A percentile compares a stretch with the other conserved stretches of the same genome.
Conservation (phyloP, 108 stramenopile genomes). For the Stephanodiscus minutulus region DNA sequence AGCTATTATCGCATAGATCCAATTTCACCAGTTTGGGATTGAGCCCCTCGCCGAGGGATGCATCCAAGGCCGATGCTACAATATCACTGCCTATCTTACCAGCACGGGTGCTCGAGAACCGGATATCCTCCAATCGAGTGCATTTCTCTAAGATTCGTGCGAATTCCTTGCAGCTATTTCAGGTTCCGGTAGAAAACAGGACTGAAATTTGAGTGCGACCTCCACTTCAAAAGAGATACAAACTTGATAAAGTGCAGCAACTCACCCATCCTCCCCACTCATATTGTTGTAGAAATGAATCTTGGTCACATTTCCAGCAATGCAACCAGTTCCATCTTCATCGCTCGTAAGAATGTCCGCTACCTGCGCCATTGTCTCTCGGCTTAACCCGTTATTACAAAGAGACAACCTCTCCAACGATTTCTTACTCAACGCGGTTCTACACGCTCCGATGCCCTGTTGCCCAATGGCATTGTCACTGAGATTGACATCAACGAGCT, state of each 20-base stretch:
- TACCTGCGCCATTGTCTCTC: slow-evolving; percentile 45
- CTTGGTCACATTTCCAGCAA: slow-evolving; percentile 46
- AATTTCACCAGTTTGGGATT: slow-evolving; percentile 41
- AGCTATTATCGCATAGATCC: slow-evolving; percentile 54
- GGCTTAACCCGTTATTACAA: slow-evolving; percentile 52
- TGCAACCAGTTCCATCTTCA: slow-evolving; percentile 43
- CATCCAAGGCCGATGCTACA: slow-evolving; percentile 48
- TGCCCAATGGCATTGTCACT: slow-evolving; percentile 60
- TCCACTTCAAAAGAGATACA: neutral
- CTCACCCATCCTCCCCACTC: slow-evolving; percentile 57
- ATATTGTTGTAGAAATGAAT: slow-evolving; percentile 65
- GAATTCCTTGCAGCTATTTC: slow-evolving; percentile 36
- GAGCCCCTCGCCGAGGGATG: slow-evolving; percentile 24
- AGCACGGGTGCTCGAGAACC: slow-evolving; percentile 52
- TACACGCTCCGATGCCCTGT: slow-evolving; percentile 48
- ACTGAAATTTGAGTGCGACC: neutral
- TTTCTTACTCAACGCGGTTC: slow-evolving; percentile 37
- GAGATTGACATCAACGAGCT: slow-evolving; percentile 46
- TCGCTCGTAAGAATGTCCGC: slow-evolving; percentile 53
- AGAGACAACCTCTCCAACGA: slow-evolving; percentile 42
- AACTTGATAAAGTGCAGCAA: neutral
- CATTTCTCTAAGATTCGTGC: slow-evolving; percentile 51
- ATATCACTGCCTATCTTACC: slow-evolving; percentile 26
- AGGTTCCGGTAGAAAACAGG: neutral
- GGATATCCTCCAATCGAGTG: slow-evolving; percentile 45